These are phyloP conservation scores for Populus hybrid DNA, from an alignment of 441 rosid genomes.

Conservation along the genomic window DNA sequence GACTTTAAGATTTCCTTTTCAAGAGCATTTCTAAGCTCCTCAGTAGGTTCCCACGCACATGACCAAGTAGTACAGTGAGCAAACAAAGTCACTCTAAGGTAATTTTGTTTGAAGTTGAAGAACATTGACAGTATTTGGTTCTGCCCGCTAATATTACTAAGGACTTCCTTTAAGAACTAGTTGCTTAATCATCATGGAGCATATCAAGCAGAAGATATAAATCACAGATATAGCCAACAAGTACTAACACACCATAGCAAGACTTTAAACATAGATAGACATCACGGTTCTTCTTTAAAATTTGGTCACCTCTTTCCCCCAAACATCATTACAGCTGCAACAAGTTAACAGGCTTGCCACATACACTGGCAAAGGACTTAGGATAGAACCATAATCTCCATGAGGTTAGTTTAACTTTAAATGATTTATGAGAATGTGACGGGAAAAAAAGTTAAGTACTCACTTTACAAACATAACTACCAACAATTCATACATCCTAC, in stretches of 20 bases:
- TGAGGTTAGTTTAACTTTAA: not conserved
- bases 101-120: too few species aligned
- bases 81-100: too few species aligned
- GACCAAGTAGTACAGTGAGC: constrained; percentile 20
- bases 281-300: not conserved
- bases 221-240: not conserved
- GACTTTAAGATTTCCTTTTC: constrained; percentile 64
- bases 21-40: constrained; percentile 63
- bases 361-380: not conserved
- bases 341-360: not conserved
- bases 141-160: not conserved
- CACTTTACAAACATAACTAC: not conserved
- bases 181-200: not conserved
- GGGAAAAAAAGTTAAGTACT: not conserved
- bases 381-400: not conserved
- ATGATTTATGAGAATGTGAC: not conserved
- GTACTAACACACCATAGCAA: not conserved
- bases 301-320: constrained; percentile 4
- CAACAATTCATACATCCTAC: not conserved
- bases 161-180: not conserved
- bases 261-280: constrained; percentile 5
- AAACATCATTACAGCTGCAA: constrained; percentile 1
- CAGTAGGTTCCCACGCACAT: constrained; percentile 32
- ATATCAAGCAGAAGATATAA: not conserved
- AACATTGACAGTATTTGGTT: not conserved